Evolutionary conservation across 345 rosid genomes (phyloP), one percentile per base, ranked within the genome.

Genomic region (Jatropha curcas): DNA sequence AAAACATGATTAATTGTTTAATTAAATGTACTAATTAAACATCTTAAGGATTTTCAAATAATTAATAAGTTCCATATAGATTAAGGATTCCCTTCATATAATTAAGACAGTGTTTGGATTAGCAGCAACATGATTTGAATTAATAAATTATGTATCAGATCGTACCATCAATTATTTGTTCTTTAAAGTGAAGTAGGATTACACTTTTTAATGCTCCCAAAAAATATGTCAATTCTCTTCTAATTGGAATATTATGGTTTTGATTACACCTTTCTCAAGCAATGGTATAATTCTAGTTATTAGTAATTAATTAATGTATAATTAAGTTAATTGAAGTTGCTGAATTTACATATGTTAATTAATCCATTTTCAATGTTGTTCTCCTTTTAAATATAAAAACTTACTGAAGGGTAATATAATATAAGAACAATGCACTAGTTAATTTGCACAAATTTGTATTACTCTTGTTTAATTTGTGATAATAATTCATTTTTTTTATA

Each of bases 81-180:
- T 4, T 48, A 48, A 5, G 28, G 41, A 24, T 14, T 37, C 17
- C n/a, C 11, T 41, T 1, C 11, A 7, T 35, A 61, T 37, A 63
- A 63, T 63, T 37, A 39, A 63, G 31, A 22, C 45, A 20, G 24
- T 65, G 68, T 65, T 25, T 43, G 55, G 55, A 43, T 7, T 65
- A 16, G 52, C 22, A 46, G 7, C 69, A 46, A 7, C 37, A 45
- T 16, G 37, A 45, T 14, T 65, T 6, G 13, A 45, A 43, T 45
- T 45, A 65, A 41, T 64, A n/a, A 27, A 27, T 27, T 8, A 41
- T 41, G n/a, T n/a, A 31, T 59, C 0, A 17, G 24, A 31, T 46
- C 6, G 24, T 8, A 20, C 19, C 58, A 30, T 31, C 70, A 67
- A 67, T 67, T 67, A 48, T 67, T 14, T 67, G 43, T 67, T 43